Percentiles rank a stretch among this genome's conserved stretches.
phyloP scores from a whole-genome alignment of 2,329 filamentous ascomycete genomes.

The Didymella arachidicola region DNA sequence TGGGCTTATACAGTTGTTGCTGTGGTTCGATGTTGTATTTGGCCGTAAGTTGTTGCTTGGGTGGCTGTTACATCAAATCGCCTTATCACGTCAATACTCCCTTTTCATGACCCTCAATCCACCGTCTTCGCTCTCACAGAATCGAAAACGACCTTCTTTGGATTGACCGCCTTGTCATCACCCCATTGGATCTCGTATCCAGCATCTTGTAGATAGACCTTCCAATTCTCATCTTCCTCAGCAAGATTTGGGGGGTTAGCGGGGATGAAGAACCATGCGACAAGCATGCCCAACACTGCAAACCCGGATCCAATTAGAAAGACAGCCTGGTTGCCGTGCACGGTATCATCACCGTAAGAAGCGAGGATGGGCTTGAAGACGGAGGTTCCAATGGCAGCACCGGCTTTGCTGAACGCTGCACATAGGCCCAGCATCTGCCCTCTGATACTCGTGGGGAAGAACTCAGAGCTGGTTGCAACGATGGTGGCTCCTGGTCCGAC shows the following conservation, averaged over 20 bases:
- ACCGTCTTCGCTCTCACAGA: slow-evolving; percentile 14
- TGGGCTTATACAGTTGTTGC: background rate
- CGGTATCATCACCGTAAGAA: slow-evolving; percentile 31
- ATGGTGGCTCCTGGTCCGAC: slow-evolving; percentile 32
- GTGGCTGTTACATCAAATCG: background rate
- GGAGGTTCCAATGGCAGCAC: slow-evolving; percentile 37
- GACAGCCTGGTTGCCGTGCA: slow-evolving; percentile 34
- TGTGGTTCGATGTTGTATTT: background rate
- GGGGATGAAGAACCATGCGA: slow-evolving; percentile 44
- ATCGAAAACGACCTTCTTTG: slow-evolving; percentile 19
- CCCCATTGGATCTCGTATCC: slow-evolving; percentile 38
- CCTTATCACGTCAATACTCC: background rate
- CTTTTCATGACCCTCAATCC: background rate
- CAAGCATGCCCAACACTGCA: slow-evolving; percentile 33
- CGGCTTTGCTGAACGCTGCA: slow-evolving; percentile 36
- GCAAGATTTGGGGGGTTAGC: slow-evolving; percentile 33
- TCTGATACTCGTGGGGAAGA: slow-evolving; percentile 38
- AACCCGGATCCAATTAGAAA: slow-evolving; percentile 39
- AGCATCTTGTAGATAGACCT: slow-evolving; percentile 31
- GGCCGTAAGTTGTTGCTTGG: background rate
- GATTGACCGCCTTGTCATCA: slow-evolving; percentile 31
- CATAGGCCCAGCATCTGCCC: slow-evolving; percentile 39
- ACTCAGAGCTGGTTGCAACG: slow-evolving; percentile 34
- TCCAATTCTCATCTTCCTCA: slow-evolving; percentile 42
- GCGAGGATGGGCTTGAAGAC: slow-evolving; percentile 39